These are phyloP conservation scores for Diplotaxis tenuifolia DNA, from an alignment of 345 rosid species.

Conservation along the genomic window DNA sequence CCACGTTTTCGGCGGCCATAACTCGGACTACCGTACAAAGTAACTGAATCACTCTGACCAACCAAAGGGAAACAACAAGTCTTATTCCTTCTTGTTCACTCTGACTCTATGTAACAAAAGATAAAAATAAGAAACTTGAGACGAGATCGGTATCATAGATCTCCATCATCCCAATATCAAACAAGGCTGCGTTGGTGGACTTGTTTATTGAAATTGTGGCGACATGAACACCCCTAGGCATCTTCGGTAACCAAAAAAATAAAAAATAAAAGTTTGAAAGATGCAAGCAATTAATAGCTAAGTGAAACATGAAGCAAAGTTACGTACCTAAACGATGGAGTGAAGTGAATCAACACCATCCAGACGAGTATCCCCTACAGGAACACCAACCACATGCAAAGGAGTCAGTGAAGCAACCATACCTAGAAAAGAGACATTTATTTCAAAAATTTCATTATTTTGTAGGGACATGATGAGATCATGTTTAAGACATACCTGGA, in stretches of 20 bases:
- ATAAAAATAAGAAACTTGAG: conserved; percentile 40
- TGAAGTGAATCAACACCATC: conserved; percentile 92
- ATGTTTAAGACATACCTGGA: conserved; percentile 56
- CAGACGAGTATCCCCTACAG: conserved; percentile 76
- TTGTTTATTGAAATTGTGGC: conserved; percentile 90
- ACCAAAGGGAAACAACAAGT: too few relatives aligned
- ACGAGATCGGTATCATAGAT: conserved; percentile 61
- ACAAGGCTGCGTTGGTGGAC: conserved; percentile 81
- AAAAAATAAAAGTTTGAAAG: neutral
- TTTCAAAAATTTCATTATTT: neutral
- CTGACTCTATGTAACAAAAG: neutral
- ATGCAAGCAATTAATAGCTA: too few relatives aligned
- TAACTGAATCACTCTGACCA: too few relatives aligned
- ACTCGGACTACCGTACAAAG: too few relatives aligned
- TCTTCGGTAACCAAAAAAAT: conserved; percentile 42
- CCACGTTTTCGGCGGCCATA: too few relatives aligned
- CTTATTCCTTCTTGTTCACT: neutral
- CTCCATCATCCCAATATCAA: conserved; percentile 75
- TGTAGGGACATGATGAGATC: neutral
- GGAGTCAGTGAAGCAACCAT: conserved; percentile 97
- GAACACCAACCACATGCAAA: conserved; percentile 85
- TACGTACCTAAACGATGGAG: conserved; percentile 84
- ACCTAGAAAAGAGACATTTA: conserved; percentile 41
- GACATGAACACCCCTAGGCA: conserved; percentile 95
- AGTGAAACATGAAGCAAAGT: neutral